Base-by-base conservation (phyloP, 1,139 yeast species). In the Candida glucosophila region DNA sequence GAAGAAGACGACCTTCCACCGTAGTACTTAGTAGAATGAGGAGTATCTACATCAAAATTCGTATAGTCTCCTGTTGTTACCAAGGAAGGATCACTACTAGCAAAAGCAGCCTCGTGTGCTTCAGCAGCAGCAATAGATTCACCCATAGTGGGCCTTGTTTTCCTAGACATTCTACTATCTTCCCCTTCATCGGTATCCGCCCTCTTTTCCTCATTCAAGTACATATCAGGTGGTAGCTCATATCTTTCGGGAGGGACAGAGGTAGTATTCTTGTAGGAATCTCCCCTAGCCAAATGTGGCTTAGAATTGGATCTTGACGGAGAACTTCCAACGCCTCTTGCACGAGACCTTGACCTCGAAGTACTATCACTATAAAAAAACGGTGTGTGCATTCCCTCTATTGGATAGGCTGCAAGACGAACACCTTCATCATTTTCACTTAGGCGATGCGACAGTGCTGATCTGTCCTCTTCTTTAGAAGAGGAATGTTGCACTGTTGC, bases 241-340 rank as follows among this genome's bases (percentile, higher is more conserved):
- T 64, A 64, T 32, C 54, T 50, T 10, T 57, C 38, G 17, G 70
- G 70, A 24, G 58, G 58, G 10, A 54, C 62, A 14, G 37, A 43
- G 28, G 55, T 58, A 18, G 64, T 57, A 41, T 64, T 66, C 40
- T 72, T 74, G 44, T 73, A 74, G 2, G 79, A 70, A 37, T 74
- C 81, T 23, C 82, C 82, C 34, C 77, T 60, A 6, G 81, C 81
- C 43, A 75, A 58, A 45, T 74, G 79, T 3, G 80, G 77, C 37
- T 49, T 58, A 10, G 42, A 34, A 4, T 53, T 43, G 4, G 62
- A 42, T 19, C 58, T 44, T 4, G 66, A 52, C 27, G 54, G 40
- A 4, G 54, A 50, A 23, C 44, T 29, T 10, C 30, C 34, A 8
- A 14, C 12, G 5, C 23, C 22, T 12, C 17, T 19, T 4, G 59